A percentile compares a stretch with the other conserved stretches of the same genome.
Evolutionary conservation across 73 alveolate species (phyloP).

Genomic region (Uronychia setigera): DNA sequence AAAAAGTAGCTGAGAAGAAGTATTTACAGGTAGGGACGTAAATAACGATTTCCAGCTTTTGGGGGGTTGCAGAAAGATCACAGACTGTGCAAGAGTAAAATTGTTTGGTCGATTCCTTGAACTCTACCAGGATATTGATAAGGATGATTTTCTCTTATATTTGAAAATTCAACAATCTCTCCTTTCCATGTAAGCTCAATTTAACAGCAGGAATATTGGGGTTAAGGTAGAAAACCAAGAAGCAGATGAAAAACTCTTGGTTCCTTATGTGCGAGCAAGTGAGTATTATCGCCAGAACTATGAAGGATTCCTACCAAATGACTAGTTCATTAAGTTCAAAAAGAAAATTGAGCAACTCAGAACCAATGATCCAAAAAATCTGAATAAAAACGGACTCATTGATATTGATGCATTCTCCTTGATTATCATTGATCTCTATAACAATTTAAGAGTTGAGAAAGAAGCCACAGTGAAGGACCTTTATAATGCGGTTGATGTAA

Average conservation of each 20-base stretch:
- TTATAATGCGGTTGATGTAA: constrained; percentile 42
- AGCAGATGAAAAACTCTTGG: not conserved
- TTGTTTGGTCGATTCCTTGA: constrained; percentile 53
- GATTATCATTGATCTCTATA: constrained; percentile 13
- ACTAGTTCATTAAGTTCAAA: not conserved
- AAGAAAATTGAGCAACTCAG: constrained; percentile 25
- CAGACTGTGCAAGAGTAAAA: constrained; percentile 27
- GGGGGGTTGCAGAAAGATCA: constrained; percentile 14
- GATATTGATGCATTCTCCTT: constrained; percentile 32
- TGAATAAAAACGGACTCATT: constrained; percentile 24
- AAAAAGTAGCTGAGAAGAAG: constrained; percentile 79
- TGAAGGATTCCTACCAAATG: constrained; percentile 19
- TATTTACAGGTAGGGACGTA: too few species aligned
- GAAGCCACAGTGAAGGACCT: constrained; percentile 40
- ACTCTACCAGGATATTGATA: constrained; percentile 35
- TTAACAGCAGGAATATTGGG: constrained; percentile 7
- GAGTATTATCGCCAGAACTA: constrained; percentile 22
- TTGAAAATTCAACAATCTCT: constrained; percentile 20
- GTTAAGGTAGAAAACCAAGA: constrained; percentile 18
- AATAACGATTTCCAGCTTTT: too few species aligned
- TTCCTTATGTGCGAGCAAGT: constrained; percentile 45
- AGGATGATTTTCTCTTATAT: constrained; percentile 16
- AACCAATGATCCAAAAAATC: constrained; percentile 21
- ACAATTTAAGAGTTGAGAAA: constrained; percentile 19
- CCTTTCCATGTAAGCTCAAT: constrained; percentile 8